Base-by-base conservation (phyloP, 2,329 filamentous ascomycete genomes). In the Botrytis sinoallii region DNA sequence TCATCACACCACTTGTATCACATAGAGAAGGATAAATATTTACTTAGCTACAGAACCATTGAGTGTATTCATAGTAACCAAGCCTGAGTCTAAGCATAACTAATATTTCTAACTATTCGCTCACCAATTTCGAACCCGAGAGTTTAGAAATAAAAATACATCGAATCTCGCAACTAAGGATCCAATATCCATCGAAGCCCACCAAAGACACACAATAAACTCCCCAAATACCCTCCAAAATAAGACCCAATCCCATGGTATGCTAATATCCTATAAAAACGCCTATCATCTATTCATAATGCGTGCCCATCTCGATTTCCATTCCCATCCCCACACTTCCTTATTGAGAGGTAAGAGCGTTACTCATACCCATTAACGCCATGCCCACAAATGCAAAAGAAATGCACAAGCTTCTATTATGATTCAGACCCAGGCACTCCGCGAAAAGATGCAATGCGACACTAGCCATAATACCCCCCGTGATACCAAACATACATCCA, bases 401-500 rank as follows among this genome's bases (percentile, higher is more conserved):
- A 79, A 94, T 93, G 82, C 92, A 95, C 79, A 96, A 80, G 75
- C 91, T 90, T 75, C 91, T 87, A 79, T 91, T 91, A 84, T 97
- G 94, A 77, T 93, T 95, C 80, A 98, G 83, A 74, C 91, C 92
- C 80, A 97, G 82, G 77, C 92, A 92, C 85, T 99, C 95, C 5
- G 92, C 91, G 80, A 98, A 95, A 10, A 99, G 85, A 83, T 97
- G 93, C 80, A 99, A 83, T 4, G 92, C 94, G 44, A 99, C 96
- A 78, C 92, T 96, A 42, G 94, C 91, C 96, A 99, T 98, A 79
- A 99, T 97, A 1, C 96, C 96, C 0, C 94, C 91, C 0, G 95
- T 98, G 16, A 91, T 85, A 10, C 94, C 95, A 84, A 99, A 99
- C 84, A 98, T 91, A 70, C 88, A 88, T 0, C 91, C 93, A 79